Evolutionary conservation across 345 rosid genomes (phyloP), one percentile per base, ranked within the genome.

Genomic region (Citrus cavaleriei): DNA sequence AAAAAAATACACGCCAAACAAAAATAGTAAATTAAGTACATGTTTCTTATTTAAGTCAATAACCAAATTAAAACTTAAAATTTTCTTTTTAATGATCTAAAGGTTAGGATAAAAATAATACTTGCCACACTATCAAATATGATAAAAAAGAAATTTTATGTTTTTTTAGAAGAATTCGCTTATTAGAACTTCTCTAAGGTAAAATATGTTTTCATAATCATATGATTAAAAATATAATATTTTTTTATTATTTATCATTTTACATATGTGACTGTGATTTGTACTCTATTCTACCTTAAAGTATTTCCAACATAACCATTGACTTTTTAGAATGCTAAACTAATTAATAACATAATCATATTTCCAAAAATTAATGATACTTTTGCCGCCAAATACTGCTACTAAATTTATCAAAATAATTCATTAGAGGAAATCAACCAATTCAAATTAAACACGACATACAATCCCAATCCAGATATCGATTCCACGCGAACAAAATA

Each of bases 121-220:
- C 5, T 3, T 46, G 4, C 0, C 51, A 46, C 1, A 0, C 51
- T 46, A 46, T 46, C 18, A 46, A 46, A 13, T 46, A 46, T 46
- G 18, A 42, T 42, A 42, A 42, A 42, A 42, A 42, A 42, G 0
- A 42, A 14, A 51, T 46, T 34, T 1, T 35, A 35, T 35, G 1
- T 0, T 35, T 35, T 35, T 35, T 4, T 35, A 35, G 7, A 35
- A 35, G 0, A 5, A 5, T 35, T 0, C 0, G 0, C 0, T 5
- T 35, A 0, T 0, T 35, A 35, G 0, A 35, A 35, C 0, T 35
- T 1, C 0, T 35, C 1, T 5, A 35, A 35, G 6, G 1, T 35
- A 5, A 0, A 35, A 35, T 5, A 35, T 0, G 0, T 35, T 0
- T 35, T 35, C 7, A 35, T 35, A 35, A 35, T 35, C 1, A 35